A percentile compares a stretch with the other conserved stretches of the same genome.
phyloP scores from a whole-genome alignment of 257 asterid species.

The Perilla frutescens region DNA sequence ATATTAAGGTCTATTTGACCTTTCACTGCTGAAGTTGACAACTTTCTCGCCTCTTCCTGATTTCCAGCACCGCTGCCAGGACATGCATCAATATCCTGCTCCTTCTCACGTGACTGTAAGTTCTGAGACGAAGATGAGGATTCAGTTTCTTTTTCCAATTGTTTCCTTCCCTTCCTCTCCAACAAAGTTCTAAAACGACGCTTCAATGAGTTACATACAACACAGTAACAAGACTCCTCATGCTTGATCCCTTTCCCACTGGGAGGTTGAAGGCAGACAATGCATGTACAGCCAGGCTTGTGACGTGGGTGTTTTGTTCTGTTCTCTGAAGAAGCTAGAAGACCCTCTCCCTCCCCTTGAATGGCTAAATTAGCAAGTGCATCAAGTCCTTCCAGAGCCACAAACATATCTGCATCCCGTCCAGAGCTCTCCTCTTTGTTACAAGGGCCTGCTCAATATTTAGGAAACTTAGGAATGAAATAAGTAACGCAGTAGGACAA shows the following conservation, averaged over 20 bases:
- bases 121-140: constrained; percentile 38
- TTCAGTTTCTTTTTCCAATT: constrained; percentile 58
- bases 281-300: constrained; percentile 73
- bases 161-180: constrained; percentile 66
- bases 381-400: constrained; percentile 72
- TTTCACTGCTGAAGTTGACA: constrained; percentile 52
- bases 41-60: constrained; percentile 38
- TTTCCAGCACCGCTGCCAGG: constrained; percentile 25
- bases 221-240: constrained; percentile 66
- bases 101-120: constrained; percentile 42
- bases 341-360: constrained; percentile 57
- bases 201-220: constrained; percentile 63
- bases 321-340: constrained; percentile 51
- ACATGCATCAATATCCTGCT: constrained; percentile 27
- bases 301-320: constrained; percentile 80
- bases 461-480: background rate
- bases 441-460: constrained; percentile 53
- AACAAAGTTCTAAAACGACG: constrained; percentile 65
- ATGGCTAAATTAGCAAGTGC: constrained; percentile 70
- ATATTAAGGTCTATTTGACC: constrained; percentile 87
- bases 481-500: background rate
- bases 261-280: constrained; percentile 87
- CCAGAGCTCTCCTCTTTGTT: constrained; percentile 47
- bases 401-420: constrained; percentile 45
- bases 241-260: constrained; percentile 77